A percentile compares a stretch with the other conserved stretches of the same genome.
These are phyloP conservation scores for Talaromyces pinophilus DNA, from an alignment of 2,329 filamentous ascomycete genomes.

Conservation along the genomic window DNA sequence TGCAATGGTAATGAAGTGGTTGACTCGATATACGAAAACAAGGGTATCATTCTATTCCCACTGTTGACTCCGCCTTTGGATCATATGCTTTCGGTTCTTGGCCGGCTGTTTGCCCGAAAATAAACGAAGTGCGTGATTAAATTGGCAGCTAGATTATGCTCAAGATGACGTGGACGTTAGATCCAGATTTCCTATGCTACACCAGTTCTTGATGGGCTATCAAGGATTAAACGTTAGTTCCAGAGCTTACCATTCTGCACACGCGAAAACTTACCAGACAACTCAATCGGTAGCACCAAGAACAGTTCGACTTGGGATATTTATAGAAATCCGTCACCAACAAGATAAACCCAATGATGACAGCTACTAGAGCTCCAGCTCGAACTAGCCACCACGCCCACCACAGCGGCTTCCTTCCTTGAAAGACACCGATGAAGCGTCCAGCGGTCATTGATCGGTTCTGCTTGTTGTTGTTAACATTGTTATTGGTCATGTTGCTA, in stretches of 20 bases:
- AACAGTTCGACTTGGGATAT: constrained; percentile 67
- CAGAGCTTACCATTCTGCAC: background rate
- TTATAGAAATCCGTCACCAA: constrained; percentile 90
- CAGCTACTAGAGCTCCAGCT: constrained; percentile 73
- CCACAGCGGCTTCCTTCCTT: constrained; percentile 88
- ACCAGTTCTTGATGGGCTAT: constrained; percentile 50
- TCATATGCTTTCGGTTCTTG: background rate
- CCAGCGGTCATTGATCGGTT: constrained; percentile 25
- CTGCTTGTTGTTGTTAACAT: constrained; percentile 46
- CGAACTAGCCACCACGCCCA: constrained; percentile 96
- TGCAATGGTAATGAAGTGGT: background rate
- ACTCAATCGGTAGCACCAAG: constrained; percentile 93
- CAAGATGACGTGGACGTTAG: constrained; percentile 24
- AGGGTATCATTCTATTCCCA: constrained; percentile 13
- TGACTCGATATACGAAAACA: background rate
- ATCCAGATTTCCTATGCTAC: constrained; percentile 39
- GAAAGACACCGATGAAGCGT: constrained; percentile 73
- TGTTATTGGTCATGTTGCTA: constrained; percentile 1
- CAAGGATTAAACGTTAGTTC: constrained; percentile 23
- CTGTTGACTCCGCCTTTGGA: background rate
- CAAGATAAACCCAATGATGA: constrained; percentile 81
- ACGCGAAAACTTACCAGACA: constrained; percentile 71
- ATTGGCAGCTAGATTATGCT: background rate
- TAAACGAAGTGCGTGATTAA: background rate
- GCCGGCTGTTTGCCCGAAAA: background rate